Evolutionary conservation across 805 yeast genomes (phyloP), one percentile per base, ranked within the genome.

Genomic region (Pichia gijzeniarum): DNA sequence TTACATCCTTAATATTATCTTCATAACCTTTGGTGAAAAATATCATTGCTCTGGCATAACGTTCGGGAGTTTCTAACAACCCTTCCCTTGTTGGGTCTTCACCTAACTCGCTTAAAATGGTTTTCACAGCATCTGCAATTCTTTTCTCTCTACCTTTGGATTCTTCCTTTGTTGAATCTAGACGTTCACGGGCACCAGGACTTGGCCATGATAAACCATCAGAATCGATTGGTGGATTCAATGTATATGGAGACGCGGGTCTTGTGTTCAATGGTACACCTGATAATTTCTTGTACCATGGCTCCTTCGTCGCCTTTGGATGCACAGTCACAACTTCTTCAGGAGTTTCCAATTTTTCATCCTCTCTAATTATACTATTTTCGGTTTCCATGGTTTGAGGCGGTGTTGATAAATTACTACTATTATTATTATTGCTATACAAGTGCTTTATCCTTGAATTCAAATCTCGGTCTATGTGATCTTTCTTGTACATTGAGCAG

Each of bases 151-250:
- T 75, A 2, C 74, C 80, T 42, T 64, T 59, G 12, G 80, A 78
- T 54, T 84, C 88, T 38, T 78, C 86, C 4, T 72, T 72, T 2
- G 79, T 69, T 48, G 85, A 85, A 48, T 82, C 88, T 14, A 87
- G 74, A 45, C 98, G 72, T 25, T 62, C 64, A 46, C 95, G 70
- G 6, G 99, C 91, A 8, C 98, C 98, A 3, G 72, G 56, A 16
- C 90, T 80, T 16, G 97, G 98, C 96, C 96, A 91, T 37, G 96
- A 87, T 39, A 91, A 74, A 0, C 96, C 96, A 64, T 87, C 96
- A 37, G 75, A 79, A 58, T 88, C 96, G 30, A 89, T 82, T 17
- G 96, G 93, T 0, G 96, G 90, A 52, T 79, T 81, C 43, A 84
- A 63, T 2, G 95, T 85, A 61, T 81, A 84, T 18, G 95, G 95